Base-by-base conservation (phyloP, 805 yeast genomes). In the Kluyveromyces nonfermentans region DNA sequence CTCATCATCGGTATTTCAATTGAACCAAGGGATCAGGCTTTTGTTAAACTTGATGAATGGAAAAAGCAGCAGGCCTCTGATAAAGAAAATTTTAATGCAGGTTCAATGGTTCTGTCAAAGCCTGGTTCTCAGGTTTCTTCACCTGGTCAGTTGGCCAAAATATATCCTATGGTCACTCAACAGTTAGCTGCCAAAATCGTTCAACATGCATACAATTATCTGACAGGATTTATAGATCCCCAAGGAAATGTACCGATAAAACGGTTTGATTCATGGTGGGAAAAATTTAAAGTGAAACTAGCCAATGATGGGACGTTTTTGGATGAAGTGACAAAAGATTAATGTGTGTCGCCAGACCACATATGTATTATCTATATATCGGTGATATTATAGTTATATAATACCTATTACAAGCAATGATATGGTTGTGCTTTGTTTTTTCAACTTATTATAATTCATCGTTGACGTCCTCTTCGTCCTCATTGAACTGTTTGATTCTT, bases 231-330 rank as follows among this genome's bases (percentile, higher is more conserved):
- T 59, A 74, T 87, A 7, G 95, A 87, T 56, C 60, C 68, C 5
- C 70, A 75, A 18, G 95, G 95, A 2, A 85, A 79, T 52, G 96
- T 90, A 2, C 83, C 89, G 3, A 85, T 90, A 57, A 85, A 82
- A 56, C 83, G 79, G 35, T 90, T 90, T 55, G 94, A 90, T 59
- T 82, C 75, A 34, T 90, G 98, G 98, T 86, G 98, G 98, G 80
- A 74, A 50, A 89, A 87, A 63, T 90, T 93, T 65, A 85, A 77
- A 60, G 64, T 75, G 6, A 81, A 83, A 56, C 55, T 93, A 46
- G 72, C 77, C 9, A 84, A 82, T 48, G 94, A 90, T 58, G 97
- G 96, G 1, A 78, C 75, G 43, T 89, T 87, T 59, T 63, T 90
- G 40, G 85, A 86, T 48, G 71, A 69, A 40, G 64, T 63, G 5